phyloP scores from a whole-genome alignment of 2,329 filamentous ascomycete species.

The Claviceps quebecensis region DNA sequence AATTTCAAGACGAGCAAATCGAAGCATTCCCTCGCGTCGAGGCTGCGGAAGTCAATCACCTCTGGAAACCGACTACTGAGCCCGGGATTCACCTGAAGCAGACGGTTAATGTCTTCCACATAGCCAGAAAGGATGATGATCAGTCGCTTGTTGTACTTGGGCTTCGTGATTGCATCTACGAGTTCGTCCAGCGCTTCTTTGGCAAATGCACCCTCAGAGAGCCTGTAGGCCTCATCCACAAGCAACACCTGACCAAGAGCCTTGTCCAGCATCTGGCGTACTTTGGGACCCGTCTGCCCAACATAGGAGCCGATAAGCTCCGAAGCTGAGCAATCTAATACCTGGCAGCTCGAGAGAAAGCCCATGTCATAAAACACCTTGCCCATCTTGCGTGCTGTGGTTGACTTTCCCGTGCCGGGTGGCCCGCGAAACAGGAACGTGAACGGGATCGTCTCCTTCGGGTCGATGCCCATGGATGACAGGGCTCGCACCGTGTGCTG shows the following conservation, averaged over 20 bases:
- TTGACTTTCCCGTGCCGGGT: constrained; percentile 60
- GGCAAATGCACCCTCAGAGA: constrained; percentile 41
- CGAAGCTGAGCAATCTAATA: constrained; percentile 52
- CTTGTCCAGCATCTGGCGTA: constrained; percentile 40
- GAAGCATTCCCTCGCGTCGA: constrained; percentile 28
- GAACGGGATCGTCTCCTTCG: constrained; percentile 38
- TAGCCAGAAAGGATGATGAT: constrained; percentile 60
- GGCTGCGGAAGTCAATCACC: constrained; percentile 37
- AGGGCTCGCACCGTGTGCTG: constrained; percentile 29
- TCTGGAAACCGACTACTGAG: constrained; percentile 53
- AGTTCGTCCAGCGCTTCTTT: constrained; percentile 42
- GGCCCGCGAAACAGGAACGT: constrained; percentile 54
- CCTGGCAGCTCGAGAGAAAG: constrained; percentile 43
- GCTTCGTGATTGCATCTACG: constrained; percentile 38
- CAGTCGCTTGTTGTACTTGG: constrained; percentile 42
- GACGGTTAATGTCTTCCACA: constrained; percentile 47
- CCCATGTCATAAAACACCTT: constrained; percentile 65
- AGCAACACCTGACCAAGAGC: constrained; percentile 54
- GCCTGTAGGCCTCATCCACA: constrained; percentile 58
- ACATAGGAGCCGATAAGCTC: constrained; percentile 56
- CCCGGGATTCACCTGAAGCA: constrained; percentile 48
- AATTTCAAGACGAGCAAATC: constrained; percentile 25
- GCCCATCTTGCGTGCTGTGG: constrained; percentile 59
- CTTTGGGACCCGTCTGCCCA: constrained; percentile 57
- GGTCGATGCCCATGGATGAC: constrained; percentile 14